Conservation (phyloP, 139 green algal genomes). For the Volvox africanus region DNA sequence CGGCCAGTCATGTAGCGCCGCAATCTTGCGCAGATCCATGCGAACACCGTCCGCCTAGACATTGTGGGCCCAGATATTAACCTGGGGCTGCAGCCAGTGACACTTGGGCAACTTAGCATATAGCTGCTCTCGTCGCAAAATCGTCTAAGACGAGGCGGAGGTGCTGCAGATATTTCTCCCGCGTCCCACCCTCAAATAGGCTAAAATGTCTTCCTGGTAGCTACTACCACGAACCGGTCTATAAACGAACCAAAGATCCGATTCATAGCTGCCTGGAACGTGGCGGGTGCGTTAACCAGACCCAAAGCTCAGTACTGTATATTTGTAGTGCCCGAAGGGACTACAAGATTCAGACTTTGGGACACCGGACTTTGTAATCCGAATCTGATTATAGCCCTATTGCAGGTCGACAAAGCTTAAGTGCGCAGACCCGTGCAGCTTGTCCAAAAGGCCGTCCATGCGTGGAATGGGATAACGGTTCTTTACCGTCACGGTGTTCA, state of each 20-base stretch:
- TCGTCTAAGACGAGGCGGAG: no score
- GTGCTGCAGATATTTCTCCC: no score
- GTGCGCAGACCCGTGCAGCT: background rate
- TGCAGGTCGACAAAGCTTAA: constrained; percentile 42
- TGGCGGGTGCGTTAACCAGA: constrained; percentile 49
- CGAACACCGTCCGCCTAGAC: no score
- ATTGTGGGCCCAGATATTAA: no score
- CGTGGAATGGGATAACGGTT: constrained; percentile 70
- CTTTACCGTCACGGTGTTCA: constrained; percentile 72
- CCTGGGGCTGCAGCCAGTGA: no score
- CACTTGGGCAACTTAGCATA: no score
- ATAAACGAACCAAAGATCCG: constrained; percentile 10
- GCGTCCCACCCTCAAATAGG: constrained; percentile 49
- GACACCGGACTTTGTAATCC: constrained; percentile 32
- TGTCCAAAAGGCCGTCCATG: constrained; percentile 64
- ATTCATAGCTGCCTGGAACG: constrained; percentile 53
- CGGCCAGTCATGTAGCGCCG: no score
- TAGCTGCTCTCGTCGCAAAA: no score
- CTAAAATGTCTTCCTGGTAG: constrained; percentile 62
- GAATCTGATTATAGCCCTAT: background rate
- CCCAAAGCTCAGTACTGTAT: constrained; percentile 48
- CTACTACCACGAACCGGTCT: constrained; percentile 43
- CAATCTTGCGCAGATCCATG: no score
- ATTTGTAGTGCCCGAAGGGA: constrained; percentile 59
- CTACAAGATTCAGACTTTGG: constrained; percentile 56